Percentiles rank a stretch among this genome's conserved stretches.
Evolutionary conservation across 495 filamentous ascomycete species (phyloP).

Genomic region (Penicillium dipodomyicola): DNA sequence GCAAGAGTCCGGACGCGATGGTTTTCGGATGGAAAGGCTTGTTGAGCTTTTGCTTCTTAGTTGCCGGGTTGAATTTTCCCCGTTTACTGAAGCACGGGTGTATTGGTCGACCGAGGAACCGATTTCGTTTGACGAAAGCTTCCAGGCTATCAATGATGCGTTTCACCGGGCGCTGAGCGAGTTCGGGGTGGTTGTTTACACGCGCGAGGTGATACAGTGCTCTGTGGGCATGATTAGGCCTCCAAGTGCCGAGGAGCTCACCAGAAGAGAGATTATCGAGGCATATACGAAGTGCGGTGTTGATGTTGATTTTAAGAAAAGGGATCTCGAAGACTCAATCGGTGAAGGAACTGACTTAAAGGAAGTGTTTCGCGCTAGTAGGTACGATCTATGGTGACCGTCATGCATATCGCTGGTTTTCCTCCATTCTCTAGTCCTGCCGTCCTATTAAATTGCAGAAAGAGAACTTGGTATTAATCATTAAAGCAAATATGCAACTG

Average conservation of each 20-base stretch:
- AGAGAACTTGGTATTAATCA: too few relatives aligned
- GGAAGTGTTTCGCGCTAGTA: too few relatives aligned
- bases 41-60: constrained; percentile 9
- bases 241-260: not conserved
- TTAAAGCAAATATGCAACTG: too few relatives aligned
- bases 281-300: constrained; percentile 5
- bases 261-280: not conserved
- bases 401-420: too few relatives aligned
- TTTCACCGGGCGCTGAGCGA: constrained; percentile 6
- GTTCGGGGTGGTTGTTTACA: constrained; percentile 7
- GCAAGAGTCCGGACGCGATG: constrained; percentile 5
- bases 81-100: not conserved
- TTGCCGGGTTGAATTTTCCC: not conserved
- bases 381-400: too few relatives aligned
- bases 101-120: constrained; percentile 12
- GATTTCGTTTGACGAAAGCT: not conserved
- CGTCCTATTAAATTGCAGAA: too few relatives aligned
- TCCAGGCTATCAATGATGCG: not conserved
- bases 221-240: too few relatives aligned
- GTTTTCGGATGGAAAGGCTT: constrained; percentile 18
- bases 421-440: too few relatives aligned
- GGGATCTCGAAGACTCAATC: not conserved
- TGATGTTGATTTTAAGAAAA: not conserved
- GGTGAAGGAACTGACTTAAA: too few relatives aligned
- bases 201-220: not conserved